Evolutionary conservation across 2,329 filamentous ascomycete genomes (phyloP).

Genomic region (Claviceps purpurea): DNA sequence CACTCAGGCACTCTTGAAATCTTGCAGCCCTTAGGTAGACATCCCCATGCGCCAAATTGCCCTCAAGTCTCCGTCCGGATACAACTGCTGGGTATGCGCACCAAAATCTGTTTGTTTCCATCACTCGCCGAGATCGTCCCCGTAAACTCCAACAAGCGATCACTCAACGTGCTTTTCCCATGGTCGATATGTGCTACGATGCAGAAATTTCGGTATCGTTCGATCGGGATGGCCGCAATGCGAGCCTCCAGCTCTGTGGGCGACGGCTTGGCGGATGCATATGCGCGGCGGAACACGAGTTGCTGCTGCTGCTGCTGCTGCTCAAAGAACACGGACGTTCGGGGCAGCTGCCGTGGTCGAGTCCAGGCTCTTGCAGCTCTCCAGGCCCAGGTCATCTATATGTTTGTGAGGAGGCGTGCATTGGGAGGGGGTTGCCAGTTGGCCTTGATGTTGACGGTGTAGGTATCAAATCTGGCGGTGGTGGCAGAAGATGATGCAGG

Average conservation of each 20-base stretch:
- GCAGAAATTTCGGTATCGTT: constrained; percentile 86
- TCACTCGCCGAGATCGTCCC: constrained; percentile 76
- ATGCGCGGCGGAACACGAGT: constrained; percentile 5
- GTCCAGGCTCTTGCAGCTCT: constrained; percentile 24
- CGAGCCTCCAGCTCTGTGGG: constrained; percentile 27
- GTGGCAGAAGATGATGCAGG: neutral
- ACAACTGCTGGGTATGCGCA: constrained; percentile 10
- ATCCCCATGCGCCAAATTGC: too few species aligned
- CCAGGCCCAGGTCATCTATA: constrained; percentile 25
- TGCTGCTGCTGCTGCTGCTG: constrained; percentile 1
- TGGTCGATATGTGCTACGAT: constrained; percentile 98
- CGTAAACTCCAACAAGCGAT: constrained; percentile 83
- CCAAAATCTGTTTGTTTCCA: constrained; percentile 81
- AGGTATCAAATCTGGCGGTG: neutral
- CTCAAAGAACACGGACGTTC: constrained; percentile 1
- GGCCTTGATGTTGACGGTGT: neutral
- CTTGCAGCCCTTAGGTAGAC: too few species aligned
- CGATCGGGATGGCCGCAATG: constrained; percentile 64
- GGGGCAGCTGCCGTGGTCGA: constrained; percentile 18
- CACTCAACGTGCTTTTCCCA: constrained; percentile 91
- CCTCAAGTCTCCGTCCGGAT: too few species aligned
- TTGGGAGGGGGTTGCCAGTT: constrained; percentile 3
- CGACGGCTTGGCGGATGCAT: constrained; percentile 15
- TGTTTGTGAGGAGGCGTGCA: constrained; percentile 6
- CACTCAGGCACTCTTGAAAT: too few species aligned